Conservation (phyloP, 2,329 filamentous ascomycete genomes). For the Penicillium oxalicum region DNA sequence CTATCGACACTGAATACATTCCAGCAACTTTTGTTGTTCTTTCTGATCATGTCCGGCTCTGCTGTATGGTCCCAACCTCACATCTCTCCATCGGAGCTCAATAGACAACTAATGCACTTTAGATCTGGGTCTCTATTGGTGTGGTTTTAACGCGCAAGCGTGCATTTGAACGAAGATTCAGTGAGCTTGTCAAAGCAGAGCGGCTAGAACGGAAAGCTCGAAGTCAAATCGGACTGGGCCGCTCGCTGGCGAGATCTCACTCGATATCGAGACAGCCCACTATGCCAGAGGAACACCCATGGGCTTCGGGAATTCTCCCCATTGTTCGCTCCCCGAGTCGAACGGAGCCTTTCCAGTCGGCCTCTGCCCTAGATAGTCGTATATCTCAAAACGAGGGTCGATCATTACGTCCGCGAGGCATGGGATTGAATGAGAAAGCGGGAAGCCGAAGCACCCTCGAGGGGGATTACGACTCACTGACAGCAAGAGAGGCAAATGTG, state of each 20-base stretch:
- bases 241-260: neutral
- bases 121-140: constrained; percentile 4
- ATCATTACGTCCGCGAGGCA: neutral
- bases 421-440: neutral
- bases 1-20: constrained; percentile 43
- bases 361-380: neutral
- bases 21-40: constrained; percentile 43
- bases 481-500: too few species aligned
- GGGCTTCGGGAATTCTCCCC: neutral
- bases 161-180: neutral
- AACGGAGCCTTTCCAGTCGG: neutral
- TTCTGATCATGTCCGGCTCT: constrained; percentile 45
- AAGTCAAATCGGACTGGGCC: neutral
- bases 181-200: constrained; percentile 2
- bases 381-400: neutral
- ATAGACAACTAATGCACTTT: neutral
- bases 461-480: too few species aligned
- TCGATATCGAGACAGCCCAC: neutral
- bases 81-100: neutral
- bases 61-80: constrained; percentile 15
- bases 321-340: neutral
- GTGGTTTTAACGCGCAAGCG: neutral
- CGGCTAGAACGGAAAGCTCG: neutral
- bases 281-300: neutral
- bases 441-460: too few species aligned